Conservation (phyloP, 306 rosid species). For the Ziziphus jujuba region DNA sequence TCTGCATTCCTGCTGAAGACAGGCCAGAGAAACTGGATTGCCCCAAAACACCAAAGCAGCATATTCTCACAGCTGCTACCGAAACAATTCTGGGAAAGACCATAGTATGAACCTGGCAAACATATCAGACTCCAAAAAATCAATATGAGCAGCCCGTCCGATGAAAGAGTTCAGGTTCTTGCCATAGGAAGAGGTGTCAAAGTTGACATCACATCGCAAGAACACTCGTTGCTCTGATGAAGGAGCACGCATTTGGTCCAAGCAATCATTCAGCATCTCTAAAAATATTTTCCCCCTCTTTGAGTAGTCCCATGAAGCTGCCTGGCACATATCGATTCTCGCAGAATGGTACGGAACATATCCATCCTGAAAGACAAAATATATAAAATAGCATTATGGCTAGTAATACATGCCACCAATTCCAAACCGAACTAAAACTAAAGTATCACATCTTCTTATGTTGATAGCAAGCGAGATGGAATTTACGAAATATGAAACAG, state of each 20-base stretch:
- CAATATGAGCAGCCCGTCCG: conserved; percentile 93
- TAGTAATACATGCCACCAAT: not conserved
- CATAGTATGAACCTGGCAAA: conserved; percentile 83
- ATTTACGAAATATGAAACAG: no score
- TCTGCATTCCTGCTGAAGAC: not conserved
- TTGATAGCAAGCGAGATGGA: not conserved
- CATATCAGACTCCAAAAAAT: conserved; percentile 79
- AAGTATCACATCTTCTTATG: not conserved
- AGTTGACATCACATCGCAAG: conserved; percentile 88
- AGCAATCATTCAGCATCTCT: conserved; percentile 77
- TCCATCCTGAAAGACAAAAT: conserved; percentile 63
- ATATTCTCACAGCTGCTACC: conserved; percentile 15
- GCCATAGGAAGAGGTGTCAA: conserved; percentile 74
- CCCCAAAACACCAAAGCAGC: not conserved
- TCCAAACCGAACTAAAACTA: not conserved
- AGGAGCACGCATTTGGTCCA: conserved; percentile 81
- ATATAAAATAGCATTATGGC: conserved; percentile 19
- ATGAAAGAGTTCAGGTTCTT: conserved; percentile 83
- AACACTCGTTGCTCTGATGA: conserved; percentile 60
- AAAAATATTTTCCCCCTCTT: conserved; percentile 64
- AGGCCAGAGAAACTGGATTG: conserved; percentile 18
- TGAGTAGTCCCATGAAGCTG: conserved; percentile 75
- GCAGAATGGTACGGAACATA: conserved; percentile 97
- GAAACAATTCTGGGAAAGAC: conserved; percentile 85
- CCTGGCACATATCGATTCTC: conserved; percentile 83